Percentiles rank a stretch among this genome's conserved stretches.
Evolutionary conservation across 2,329 filamentous ascomycete genomes (phyloP).

Genomic region (Nakataea oryzae): DNA sequence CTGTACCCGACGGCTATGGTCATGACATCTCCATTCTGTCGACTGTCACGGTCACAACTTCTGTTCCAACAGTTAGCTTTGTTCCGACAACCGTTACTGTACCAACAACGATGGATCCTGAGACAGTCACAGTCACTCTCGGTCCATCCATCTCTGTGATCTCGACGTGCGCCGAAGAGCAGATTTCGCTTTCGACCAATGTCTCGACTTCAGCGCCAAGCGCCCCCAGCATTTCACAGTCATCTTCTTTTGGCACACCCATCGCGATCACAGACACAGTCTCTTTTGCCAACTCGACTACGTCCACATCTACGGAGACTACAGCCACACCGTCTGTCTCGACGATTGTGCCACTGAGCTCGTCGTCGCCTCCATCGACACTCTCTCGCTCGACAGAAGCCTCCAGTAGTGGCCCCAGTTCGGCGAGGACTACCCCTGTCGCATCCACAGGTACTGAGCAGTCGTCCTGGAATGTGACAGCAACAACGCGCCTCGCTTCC

Average conservation of each 20-base stretch:
- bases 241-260: background rate
- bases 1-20: constrained; percentile 3
- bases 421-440: background rate
- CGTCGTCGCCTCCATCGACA: background rate
- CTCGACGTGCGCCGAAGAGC: background rate
- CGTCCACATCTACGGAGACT: background rate
- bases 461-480: background rate
- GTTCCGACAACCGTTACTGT: too few species aligned
- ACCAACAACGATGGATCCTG: background rate
- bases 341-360: background rate
- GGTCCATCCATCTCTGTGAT: background rate
- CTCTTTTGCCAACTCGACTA: background rate
- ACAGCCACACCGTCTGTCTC: background rate
- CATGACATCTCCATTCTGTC: constrained; percentile 3
- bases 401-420: too few species aligned
- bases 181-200: background rate
- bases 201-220: background rate
- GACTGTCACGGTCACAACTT: constrained; percentile 4
- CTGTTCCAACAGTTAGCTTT: background rate
- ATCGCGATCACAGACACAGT: background rate
- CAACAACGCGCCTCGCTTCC: background rate
- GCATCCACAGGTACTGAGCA: background rate
- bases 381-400: background rate
- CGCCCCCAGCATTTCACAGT: background rate
- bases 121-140: background rate